phyloP scores from a whole-genome alignment of 257 asterid species.

The Nicotiana tomentosiformis region DNA sequence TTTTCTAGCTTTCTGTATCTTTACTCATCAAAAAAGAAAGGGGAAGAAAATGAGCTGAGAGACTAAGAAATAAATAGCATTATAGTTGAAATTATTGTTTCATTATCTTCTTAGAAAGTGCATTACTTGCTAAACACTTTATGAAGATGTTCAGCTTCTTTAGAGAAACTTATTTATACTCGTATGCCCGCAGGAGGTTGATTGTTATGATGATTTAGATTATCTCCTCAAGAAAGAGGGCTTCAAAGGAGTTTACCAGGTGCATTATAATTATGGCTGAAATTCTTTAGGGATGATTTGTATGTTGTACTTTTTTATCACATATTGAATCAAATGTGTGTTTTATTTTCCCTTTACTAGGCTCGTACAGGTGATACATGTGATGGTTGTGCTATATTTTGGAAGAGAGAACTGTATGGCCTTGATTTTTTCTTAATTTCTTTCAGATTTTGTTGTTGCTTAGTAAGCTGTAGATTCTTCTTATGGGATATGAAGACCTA shows the following conservation, averaged over 20 bases:
- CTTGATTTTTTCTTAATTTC: constrained; percentile 12
- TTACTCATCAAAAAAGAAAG: not conserved
- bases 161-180: not conserved
- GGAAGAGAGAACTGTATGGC: constrained; percentile 64
- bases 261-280: constrained; percentile 10
- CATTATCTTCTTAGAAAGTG: not conserved
- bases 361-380: constrained; percentile 69
- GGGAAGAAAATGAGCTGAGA: not conserved
- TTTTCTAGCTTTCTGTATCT: not conserved
- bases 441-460: not conserved
- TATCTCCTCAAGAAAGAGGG: constrained; percentile 59
- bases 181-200: constrained; percentile 68
- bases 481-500: not conserved
- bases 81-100: not conserved
- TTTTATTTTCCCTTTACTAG: constrained; percentile 29
- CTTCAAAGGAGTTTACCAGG: constrained; percentile 73
- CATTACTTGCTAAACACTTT: not conserved
- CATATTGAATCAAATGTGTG: not conserved
- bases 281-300: not conserved
- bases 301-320: not conserved
- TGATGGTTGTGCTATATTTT: constrained; percentile 88
- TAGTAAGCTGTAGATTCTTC: not conserved
- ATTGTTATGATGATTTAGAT: constrained; percentile 57
- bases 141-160: not conserved
- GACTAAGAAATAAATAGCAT: not conserved